Base-by-base conservation (phyloP, 352 stramenopile genomes). In the Phytophthora citrophthora region DNA sequence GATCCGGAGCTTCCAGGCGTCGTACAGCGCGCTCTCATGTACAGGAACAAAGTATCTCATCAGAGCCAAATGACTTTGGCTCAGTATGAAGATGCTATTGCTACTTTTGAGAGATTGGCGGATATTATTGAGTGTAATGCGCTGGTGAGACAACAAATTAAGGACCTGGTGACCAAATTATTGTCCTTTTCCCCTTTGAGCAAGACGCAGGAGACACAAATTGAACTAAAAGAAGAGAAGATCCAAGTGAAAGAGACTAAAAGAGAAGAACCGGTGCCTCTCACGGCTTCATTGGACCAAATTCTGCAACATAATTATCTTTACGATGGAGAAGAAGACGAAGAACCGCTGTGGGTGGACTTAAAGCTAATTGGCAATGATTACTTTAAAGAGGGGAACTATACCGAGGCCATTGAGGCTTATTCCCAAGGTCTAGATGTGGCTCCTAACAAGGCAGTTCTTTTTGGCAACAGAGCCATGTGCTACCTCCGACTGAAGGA, bases 11-110 rank as follows among this genome's bases (percentile, higher is more conserved):
- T 81, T 5, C 73, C 61, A 10, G 44, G 47, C 15, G 23, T 81
- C 10, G 72, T 81, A 23, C 64, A 76, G 43, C 53, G 61, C 9
- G 68, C 72, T 10, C 55, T 81, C 3, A 20, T 67, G 48, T 73
- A 67, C 46, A 52, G 72, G 20, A 81, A 81, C 57, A 72, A 77
- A 53, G 68, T 81, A 27, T 51, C 72, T 1, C 72, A 81, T 34
- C 72, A 81, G 47, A 77, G 58, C 27, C 45, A 67, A 20, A 56
- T 81, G 48, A 64, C 56, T 16, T 23, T 73, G 12, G n/a, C 39
- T 11, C 56, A 77, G 61, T 77, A 77, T 46, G 51, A 73, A 23
- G 29, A 47, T 1, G 72, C 68, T 23, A 70, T 81, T 29, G 65
- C 61, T 39, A 81, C 72, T 10, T 81, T 74, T 34, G 54, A 81